A percentile compares a stretch with the other conserved stretches of the same genome.
phyloP scores from a whole-genome alignment of 371 early-diverging fungal species.

The Fennellomyces sp. region DNA sequence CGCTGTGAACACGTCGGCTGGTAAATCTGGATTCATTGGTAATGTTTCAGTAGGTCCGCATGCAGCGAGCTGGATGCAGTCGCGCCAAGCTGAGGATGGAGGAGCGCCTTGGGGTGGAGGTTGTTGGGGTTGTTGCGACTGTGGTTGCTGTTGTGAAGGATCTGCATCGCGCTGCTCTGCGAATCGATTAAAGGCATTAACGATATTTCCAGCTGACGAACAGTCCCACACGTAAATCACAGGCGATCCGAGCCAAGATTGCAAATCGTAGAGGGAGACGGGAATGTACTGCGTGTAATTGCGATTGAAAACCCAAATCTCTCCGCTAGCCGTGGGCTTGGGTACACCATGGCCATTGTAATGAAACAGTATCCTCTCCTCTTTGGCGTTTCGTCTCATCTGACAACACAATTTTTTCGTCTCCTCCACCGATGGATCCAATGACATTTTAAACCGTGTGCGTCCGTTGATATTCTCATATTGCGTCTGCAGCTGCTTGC shows the following conservation, averaged over 20 bases:
- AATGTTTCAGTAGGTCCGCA: constrained; percentile 85
- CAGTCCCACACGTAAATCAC: constrained; percentile 97
- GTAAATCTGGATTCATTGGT: constrained; percentile 93
- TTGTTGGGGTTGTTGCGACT: constrained; percentile 34
- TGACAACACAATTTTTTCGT: constrained; percentile 85
- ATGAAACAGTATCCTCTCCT: constrained; percentile 94
- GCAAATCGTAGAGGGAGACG: constrained; percentile 87
- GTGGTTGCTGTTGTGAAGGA: constrained; percentile 41
- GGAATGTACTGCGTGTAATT: constrained; percentile 98
- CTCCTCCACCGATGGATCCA: constrained; percentile 93
- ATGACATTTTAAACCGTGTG: constrained; percentile 82
- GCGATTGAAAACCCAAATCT: constrained; percentile 98
- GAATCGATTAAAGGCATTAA: constrained; percentile 87
- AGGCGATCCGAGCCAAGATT: constrained; percentile 95
- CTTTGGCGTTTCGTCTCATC: constrained; percentile 85
- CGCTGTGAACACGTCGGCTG: constrained; percentile 95
- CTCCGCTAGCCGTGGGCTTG: constrained; percentile 92
- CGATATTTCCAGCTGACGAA: constrained; percentile 88
- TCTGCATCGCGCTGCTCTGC: constrained; percentile 86
- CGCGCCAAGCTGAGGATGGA: constrained; percentile 58
- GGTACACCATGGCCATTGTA: constrained; percentile 99
- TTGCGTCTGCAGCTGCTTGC: constrained; percentile 88
- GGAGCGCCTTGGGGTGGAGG: background rate
- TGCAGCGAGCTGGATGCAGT: constrained; percentile 95
- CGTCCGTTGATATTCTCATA: constrained; percentile 91